A percentile compares a stretch with the other conserved stretches of the same genome.
Evolutionary conservation across 2,329 filamentous ascomycete genomes (phyloP).

Genomic region (Aspergillus ibericus): DNA sequence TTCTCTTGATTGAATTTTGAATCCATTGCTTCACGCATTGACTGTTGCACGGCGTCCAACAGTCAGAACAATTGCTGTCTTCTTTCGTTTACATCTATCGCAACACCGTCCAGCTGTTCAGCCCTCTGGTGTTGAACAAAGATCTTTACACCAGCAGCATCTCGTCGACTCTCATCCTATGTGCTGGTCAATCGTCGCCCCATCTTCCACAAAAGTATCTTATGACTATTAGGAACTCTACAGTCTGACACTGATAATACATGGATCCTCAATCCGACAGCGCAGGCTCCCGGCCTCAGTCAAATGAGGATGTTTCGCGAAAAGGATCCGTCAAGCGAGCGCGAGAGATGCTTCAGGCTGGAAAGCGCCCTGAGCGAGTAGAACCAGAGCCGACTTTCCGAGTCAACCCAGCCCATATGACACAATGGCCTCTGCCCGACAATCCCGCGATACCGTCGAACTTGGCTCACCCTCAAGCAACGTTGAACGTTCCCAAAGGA

Average conservation of each 20-base stretch:
- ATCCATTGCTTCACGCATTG: background rate
- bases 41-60: background rate
- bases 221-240: background rate
- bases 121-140: background rate
- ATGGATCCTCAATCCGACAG: slow-evolving; percentile 24
- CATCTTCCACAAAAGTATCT: background rate
- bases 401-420: slow-evolving; percentile 34
- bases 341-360: slow-evolving; percentile 35
- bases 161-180: slow-evolving; percentile 1
- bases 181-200: background rate
- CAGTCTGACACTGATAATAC: background rate
- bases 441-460: slow-evolving; percentile 27
- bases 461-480: slow-evolving; percentile 26
- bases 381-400: slow-evolving; percentile 16
- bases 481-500: slow-evolving; percentile 31
- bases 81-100: slow-evolving; percentile 10
- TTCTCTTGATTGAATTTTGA: slow-evolving; percentile 13
- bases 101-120: slow-evolving; percentile 12
- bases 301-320: slow-evolving; percentile 17
- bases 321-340: slow-evolving; percentile 39
- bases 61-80: background rate
- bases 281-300: slow-evolving; percentile 11
- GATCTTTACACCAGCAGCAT: background rate
- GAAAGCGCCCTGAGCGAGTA: slow-evolving; percentile 25
- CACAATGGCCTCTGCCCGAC: slow-evolving; percentile 50